phyloP scores from a whole-genome alignment of 495 filamentous ascomycete genomes.

The Hamigera avellanea region DNA sequence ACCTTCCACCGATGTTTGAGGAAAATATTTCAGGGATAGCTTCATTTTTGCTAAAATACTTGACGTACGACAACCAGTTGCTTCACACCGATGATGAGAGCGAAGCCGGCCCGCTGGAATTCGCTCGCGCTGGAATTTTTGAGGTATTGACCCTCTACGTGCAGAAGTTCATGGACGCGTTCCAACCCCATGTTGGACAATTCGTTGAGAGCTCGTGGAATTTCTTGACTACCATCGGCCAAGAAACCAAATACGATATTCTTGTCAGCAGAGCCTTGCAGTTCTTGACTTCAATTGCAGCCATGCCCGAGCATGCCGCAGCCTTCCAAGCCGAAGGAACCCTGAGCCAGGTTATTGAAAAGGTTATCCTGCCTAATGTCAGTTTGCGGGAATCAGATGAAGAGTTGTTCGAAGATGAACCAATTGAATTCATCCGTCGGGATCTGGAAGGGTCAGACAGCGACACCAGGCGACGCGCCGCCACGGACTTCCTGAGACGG shows the following conservation, averaged over 20 bases:
- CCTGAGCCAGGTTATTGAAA: constrained; percentile 76
- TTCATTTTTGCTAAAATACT: constrained; percentile 77
- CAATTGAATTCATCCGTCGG: constrained; percentile 93
- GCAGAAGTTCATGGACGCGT: constrained; percentile 89
- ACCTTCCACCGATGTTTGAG: constrained; percentile 88
- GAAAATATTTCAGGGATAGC: constrained; percentile 68
- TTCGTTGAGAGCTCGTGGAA: constrained; percentile 88
- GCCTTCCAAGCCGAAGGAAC: constrained; percentile 72
- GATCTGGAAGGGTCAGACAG: constrained; percentile 95
- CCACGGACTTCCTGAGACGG: constrained; percentile 84
- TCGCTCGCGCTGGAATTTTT: constrained; percentile 84
- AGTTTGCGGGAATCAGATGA: constrained; percentile 82
- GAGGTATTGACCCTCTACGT: constrained; percentile 77
- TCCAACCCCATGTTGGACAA: constrained; percentile 60
- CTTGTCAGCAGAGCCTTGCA: constrained; percentile 90
- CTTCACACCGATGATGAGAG: constrained; percentile 75
- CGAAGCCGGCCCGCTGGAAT: constrained; percentile 74
- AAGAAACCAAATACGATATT: constrained; percentile 86
- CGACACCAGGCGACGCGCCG: constrained; percentile 80
- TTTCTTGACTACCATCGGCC: constrained; percentile 72
- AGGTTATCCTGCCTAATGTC: constrained; percentile 90
- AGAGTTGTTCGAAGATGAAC: constrained; percentile 95
- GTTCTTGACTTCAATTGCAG: constrained; percentile 83
- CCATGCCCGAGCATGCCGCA: constrained; percentile 61
- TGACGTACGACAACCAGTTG: constrained; percentile 74